These are phyloP conservation scores for Podila epigama DNA, from an alignment of 192 early-diverging fungal genomes.

Conservation along the genomic window DNA sequence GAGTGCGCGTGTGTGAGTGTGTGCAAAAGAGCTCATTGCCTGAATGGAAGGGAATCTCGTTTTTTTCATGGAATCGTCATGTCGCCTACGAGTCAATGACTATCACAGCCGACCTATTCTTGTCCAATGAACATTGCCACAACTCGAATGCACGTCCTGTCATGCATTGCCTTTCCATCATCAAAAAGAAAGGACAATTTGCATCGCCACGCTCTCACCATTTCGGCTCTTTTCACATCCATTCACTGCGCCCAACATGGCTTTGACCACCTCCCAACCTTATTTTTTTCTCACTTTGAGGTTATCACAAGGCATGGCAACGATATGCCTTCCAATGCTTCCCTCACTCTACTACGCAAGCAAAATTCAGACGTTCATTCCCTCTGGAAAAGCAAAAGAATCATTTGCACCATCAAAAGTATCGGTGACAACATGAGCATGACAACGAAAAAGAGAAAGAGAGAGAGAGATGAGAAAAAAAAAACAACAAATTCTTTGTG, in stretches of 20 bases:
- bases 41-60: background rate
- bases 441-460: background rate
- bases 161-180: background rate
- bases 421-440: too few relatives aligned
- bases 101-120: background rate
- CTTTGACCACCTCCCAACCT: background rate
- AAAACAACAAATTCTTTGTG: background rate
- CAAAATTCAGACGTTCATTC: background rate
- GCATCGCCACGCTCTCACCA: background rate
- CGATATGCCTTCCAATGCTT: background rate
- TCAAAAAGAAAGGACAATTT: background rate
- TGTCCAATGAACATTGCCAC: background rate
- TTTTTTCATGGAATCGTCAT: background rate
- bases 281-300: too few relatives aligned
- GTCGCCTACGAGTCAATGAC: too few relatives aligned
- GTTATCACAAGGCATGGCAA: slow-evolving; percentile 9
- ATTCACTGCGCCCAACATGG: background rate
- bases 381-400: background rate
- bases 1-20: too few relatives aligned
- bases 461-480: background rate
- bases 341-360: background rate
- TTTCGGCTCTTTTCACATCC: too few relatives aligned
- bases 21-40: too few relatives aligned
- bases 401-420: too few relatives aligned
- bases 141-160: background rate